Conservation (phyloP, 495 filamentous ascomycete species). For the Penicillium diatomitis region DNA sequence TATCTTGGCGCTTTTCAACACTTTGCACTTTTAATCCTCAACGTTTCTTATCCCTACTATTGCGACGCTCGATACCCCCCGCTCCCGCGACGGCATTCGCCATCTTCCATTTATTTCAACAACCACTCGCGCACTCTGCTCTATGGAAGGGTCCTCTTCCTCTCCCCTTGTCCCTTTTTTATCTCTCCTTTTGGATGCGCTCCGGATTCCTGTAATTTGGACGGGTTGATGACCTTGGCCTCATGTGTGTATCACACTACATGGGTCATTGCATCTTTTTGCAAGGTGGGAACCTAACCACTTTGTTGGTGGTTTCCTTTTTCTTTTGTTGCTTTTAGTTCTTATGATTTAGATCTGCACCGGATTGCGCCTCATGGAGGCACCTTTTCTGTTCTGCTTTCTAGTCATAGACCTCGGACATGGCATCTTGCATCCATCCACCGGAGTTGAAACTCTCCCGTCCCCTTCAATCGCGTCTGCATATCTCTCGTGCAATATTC, state of each 20-base stretch:
- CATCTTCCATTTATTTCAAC: background rate
- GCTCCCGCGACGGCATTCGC: constrained; percentile 1
- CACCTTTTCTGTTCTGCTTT: background rate
- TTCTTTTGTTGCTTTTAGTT: constrained; percentile 9
- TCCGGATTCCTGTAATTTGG: too few species aligned
- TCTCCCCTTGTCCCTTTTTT: background rate
- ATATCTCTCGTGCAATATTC: too few species aligned
- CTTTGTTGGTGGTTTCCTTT: background rate
- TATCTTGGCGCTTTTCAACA: background rate
- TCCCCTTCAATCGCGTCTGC: too few species aligned
- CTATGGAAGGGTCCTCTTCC: background rate
- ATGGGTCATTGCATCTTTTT: too few species aligned
- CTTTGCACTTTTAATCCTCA: background rate
- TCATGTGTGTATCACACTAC: too few species aligned
- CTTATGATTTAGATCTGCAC: background rate
- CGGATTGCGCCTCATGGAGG: constrained; percentile 10
- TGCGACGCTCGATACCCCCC: constrained; percentile 9
- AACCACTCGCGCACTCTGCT: background rate
- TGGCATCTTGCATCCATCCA: constrained; percentile 8
- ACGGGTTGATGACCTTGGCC: too few species aligned
- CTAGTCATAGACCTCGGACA: background rate
- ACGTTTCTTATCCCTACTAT: background rate
- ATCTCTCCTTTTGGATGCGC: too few species aligned
- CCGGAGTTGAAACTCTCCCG: constrained; percentile 5
- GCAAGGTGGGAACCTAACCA: too few species aligned